Percentiles rank a stretch among this genome's conserved stretches.
phyloP scores from a whole-genome alignment of 2,329 filamentous ascomycete species.

The Lomentospora prolificans region DNA sequence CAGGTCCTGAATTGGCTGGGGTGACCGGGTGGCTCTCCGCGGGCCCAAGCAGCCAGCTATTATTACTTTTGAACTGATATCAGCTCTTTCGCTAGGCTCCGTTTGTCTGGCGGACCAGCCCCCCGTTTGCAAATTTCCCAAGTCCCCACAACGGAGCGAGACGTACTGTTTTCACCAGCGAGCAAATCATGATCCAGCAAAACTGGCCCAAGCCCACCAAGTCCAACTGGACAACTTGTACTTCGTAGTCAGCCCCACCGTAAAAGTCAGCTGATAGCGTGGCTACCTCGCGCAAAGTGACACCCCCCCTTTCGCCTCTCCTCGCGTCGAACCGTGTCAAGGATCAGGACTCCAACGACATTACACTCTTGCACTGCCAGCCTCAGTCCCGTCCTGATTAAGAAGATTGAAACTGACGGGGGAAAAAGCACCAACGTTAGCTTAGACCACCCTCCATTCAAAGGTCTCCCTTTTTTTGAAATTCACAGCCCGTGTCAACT shows the following conservation, averaged over 20 bases:
- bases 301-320: not conserved
- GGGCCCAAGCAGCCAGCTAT: not conserved
- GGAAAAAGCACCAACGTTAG: not conserved
- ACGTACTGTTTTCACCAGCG: not conserved
- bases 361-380: not conserved
- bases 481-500: not conserved
- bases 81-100: not conserved
- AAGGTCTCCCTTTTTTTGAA: not conserved
- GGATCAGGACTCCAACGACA: not conserved
- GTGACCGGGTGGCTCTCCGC: not conserved
- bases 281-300: not conserved
- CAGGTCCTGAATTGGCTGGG: not conserved
- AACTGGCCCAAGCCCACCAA: too few relatives aligned
- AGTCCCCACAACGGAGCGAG: not conserved
- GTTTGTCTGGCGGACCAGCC: not conserved
- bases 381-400: not conserved
- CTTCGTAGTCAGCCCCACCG: too few relatives aligned
- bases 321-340: conserved; percentile 3
- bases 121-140: conserved; percentile 2
- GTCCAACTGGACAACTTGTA: not conserved
- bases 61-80: too few relatives aligned
- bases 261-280: conserved; percentile 8
- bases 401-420: not conserved
- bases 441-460: not conserved
- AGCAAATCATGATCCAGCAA: too few relatives aligned